Evolutionary conservation across 176 grass and related monocot genomes (phyloP), one percentile per base, ranked within the genome.

Genomic region (Aegilops sharonensis): DNA sequence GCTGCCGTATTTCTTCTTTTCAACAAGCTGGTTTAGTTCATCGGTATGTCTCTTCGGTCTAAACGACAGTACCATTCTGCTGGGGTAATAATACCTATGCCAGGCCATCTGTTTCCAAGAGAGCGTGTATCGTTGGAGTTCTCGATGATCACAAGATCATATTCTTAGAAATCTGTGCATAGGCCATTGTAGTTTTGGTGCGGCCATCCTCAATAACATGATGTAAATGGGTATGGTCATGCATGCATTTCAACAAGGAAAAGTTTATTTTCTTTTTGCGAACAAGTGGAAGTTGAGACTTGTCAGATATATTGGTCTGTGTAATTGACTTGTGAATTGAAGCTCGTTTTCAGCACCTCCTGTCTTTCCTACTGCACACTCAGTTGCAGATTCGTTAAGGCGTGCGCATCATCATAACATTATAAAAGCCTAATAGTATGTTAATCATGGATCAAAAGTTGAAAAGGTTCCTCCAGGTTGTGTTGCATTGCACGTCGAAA

Each of bases 181-280:
- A 77, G 11, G 35, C 11, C 47, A 76, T 30, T 48, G 29, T 62
- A 60, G 39, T 87, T 69, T 68, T 7, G 67, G 68, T n/a, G 1
- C 24, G 29, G 31, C 7, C 30, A 27, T 81, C 50, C 62, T 64
- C 9, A 81, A 71, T 87, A 69, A 62, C 17, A 68, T 62, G 10
- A 61, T 78, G 72, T 70, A 78, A 48, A 83, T 88, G 72, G n/a
- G 10, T 72, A 71, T 74, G 37, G 40, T 64, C 24, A 84, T 57
- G 61, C 45, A 65, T 78, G 42, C 45, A 65, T n/a, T 56, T 21
- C 40, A 50, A 77, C 10, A 75, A 62, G 20, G 0, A 3, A 37
- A 29, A 52, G 31, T 48, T 77, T 34, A 3, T 32, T 50, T 75
- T 75, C 25, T 7, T 47, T 56, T 3, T 43, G 42, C 0, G 40